Evolutionary conservation across 2,329 filamentous ascomycete genomes (phyloP).

Genomic region (Penicillium glabrum): DNA sequence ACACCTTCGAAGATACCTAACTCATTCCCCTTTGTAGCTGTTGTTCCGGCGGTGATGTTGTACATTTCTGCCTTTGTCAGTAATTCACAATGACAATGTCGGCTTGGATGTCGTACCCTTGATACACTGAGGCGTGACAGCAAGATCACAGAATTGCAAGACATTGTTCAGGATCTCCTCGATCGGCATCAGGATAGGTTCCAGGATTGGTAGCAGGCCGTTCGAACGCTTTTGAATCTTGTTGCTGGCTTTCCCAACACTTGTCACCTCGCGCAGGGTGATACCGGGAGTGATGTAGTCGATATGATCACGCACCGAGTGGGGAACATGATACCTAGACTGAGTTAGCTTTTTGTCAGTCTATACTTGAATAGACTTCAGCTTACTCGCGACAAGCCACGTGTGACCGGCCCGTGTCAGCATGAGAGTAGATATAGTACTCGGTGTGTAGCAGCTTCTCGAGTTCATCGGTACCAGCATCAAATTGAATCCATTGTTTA

Average conservation of each 20-base stretch:
- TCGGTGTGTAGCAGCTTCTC: constrained; percentile 40
- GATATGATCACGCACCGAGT: constrained; percentile 28
- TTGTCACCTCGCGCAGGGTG: constrained; percentile 31
- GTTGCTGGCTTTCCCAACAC: constrained; percentile 7
- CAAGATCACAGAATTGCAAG: constrained; percentile 27
- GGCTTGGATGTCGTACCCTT: constrained; percentile 15
- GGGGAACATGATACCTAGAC: constrained; percentile 30
- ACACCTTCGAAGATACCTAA: constrained; percentile 48
- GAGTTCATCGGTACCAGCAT: constrained; percentile 36
- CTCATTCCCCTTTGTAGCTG: constrained; percentile 44
- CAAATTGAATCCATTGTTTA: constrained; percentile 44
- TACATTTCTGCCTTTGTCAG: constrained; percentile 33
- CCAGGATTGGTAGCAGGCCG: constrained; percentile 24
- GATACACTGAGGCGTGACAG: constrained; percentile 45
- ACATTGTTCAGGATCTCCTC: constrained; percentile 17
- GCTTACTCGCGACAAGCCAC: constrained; percentile 44
- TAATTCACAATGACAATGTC: not conserved
- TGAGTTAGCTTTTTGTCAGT: not conserved
- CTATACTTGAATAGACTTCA: not conserved
- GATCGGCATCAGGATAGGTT: constrained; percentile 24
- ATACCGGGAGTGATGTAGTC: constrained; percentile 37
- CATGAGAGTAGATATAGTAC: constrained; percentile 41
- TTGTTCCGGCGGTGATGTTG: constrained; percentile 41
- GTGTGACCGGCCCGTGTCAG: constrained; percentile 29
- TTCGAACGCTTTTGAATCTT: constrained; percentile 23